A percentile compares a stretch with the other conserved stretches of the same genome.
Conservation (phyloP, 495 filamentous ascomycete species). For the Talaromyces proteolyticus region DNA sequence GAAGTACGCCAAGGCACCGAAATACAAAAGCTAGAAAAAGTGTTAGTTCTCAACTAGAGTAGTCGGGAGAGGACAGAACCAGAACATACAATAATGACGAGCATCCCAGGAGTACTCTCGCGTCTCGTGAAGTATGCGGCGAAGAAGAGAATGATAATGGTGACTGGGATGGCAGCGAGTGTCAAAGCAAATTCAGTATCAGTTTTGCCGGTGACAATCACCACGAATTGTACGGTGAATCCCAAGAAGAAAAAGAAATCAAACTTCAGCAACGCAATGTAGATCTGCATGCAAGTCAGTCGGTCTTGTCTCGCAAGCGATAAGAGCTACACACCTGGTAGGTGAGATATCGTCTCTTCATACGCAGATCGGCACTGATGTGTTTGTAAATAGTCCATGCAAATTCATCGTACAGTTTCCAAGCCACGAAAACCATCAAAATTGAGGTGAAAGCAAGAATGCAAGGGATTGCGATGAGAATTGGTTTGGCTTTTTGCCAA, state of each 20-base stretch:
- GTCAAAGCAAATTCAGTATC: conserved; percentile 80
- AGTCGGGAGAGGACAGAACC: background rate
- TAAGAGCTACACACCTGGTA: conserved; percentile 67
- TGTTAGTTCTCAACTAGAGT: conserved; percentile 11
- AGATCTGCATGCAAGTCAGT: conserved; percentile 61
- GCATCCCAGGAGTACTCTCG: conserved; percentile 76
- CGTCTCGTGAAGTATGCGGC: conserved; percentile 80
- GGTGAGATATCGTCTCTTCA: conserved; percentile 93
- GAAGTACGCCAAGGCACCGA: conserved; percentile 90
- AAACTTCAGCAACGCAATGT: conserved; percentile 95
- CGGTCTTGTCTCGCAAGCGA: background rate
- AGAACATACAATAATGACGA: conserved; percentile 58
- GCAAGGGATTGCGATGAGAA: conserved; percentile 77
- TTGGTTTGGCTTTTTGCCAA: conserved; percentile 65
- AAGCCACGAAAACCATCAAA: conserved; percentile 68
- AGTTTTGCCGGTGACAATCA: conserved; percentile 68
- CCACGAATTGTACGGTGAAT: conserved; percentile 95
- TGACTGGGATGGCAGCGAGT: conserved; percentile 81
- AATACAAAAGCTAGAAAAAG: conserved; percentile 60
- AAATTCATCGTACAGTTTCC: conserved; percentile 97
- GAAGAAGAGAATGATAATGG: conserved; percentile 76
- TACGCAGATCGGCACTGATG: conserved; percentile 92
- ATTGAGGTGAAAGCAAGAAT: conserved; percentile 73
- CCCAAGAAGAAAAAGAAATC: conserved; percentile 99
- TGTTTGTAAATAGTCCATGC: conserved; percentile 99